These are phyloP conservation scores for Ophiostoma angusticollis DNA, from an alignment of 2,329 filamentous ascomycete species.

Conservation along the genomic window DNA sequence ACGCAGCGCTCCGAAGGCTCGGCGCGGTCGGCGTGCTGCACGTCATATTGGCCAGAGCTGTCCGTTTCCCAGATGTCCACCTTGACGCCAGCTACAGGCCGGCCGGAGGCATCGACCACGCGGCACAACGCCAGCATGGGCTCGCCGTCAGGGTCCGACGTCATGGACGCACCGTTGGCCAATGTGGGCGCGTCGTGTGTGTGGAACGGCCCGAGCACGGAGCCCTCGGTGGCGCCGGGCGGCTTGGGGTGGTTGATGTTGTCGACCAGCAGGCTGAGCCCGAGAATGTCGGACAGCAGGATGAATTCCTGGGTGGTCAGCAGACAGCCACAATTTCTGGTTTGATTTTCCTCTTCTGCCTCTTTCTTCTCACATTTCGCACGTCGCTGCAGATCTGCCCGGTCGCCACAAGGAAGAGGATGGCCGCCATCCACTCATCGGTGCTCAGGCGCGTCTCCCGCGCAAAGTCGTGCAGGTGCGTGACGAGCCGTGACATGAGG, in stretches of 20 bases:
- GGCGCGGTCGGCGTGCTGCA: conserved; percentile 54
- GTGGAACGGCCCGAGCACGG: conserved; percentile 72
- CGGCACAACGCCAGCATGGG: conserved; percentile 63
- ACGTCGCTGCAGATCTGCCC: conserved; percentile 65
- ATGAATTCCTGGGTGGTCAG: conserved; percentile 48
- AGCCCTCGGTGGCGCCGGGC: conserved; percentile 56
- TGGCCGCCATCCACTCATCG: conserved; percentile 63
- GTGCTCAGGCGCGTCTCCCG: conserved; percentile 65
- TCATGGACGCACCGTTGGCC: conserved; percentile 47
- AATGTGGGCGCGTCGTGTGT: conserved; percentile 58
- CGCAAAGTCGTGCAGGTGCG: conserved; percentile 71
- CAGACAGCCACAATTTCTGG: too few species aligned
- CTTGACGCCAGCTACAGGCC: conserved; percentile 51
- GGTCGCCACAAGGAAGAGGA: conserved; percentile 57
- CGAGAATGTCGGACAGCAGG: conserved; percentile 66
- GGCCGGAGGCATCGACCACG: conserved; percentile 50
- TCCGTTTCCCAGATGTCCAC: conserved; percentile 83
- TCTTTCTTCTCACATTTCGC: conserved; percentile 44
- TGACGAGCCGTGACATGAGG: conserved; percentile 58
- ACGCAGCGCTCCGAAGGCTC: conserved; percentile 62
- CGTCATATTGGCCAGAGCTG: conserved; percentile 67
- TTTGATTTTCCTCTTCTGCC: background rate
- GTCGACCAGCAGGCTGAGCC: conserved; percentile 68
- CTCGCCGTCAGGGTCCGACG: conserved; percentile 55
- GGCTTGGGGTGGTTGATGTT: conserved; percentile 76